Evolutionary conservation across 2,329 filamentous ascomycete genomes (phyloP).

Genomic region (Didymella pomorum): DNA sequence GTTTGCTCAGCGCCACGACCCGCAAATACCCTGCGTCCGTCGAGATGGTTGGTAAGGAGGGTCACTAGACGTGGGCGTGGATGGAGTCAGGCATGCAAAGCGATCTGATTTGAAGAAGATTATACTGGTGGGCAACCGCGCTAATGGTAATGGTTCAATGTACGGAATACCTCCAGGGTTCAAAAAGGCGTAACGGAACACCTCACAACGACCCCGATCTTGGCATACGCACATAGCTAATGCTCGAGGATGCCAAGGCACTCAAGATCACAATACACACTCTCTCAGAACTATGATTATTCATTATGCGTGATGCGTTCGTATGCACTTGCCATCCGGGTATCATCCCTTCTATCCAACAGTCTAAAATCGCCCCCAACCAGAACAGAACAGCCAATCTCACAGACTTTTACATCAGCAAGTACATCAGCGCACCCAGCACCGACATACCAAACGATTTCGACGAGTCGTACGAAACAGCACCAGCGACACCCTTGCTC

Average conservation of each 20-base stretch:
- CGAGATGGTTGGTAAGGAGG: neutral
- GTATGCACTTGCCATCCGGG: slow-evolving; percentile 24
- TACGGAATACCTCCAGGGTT: neutral
- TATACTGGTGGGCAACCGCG: neutral
- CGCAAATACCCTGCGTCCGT: slow-evolving; percentile 32
- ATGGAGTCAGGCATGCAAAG: neutral
- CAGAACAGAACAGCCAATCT: neutral
- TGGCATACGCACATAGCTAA: neutral
- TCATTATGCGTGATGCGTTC: slow-evolving; percentile 27
- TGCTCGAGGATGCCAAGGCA: neutral
- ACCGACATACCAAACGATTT: slow-evolving; percentile 37
- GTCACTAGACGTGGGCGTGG: neutral
- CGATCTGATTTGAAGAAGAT: neutral
- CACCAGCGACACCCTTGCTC: slow-evolving; percentile 26
- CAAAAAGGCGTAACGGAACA: neutral
- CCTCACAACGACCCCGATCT: neutral
- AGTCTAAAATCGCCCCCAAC: neutral
- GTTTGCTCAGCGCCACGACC: slow-evolving; percentile 28
- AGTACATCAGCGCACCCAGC: slow-evolving; percentile 37
- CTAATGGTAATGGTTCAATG: neutral
- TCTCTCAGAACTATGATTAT: slow-evolving; percentile 9
- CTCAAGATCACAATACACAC: neutral
- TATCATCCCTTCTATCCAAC: slow-evolving; percentile 30
- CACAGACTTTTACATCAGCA: slow-evolving; percentile 5
- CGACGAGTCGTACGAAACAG: slow-evolving; percentile 26